A percentile compares a stretch with the other conserved stretches of the same genome.
Conservation (phyloP, 805 yeast species). For the Candida tallmaniae region DNA sequence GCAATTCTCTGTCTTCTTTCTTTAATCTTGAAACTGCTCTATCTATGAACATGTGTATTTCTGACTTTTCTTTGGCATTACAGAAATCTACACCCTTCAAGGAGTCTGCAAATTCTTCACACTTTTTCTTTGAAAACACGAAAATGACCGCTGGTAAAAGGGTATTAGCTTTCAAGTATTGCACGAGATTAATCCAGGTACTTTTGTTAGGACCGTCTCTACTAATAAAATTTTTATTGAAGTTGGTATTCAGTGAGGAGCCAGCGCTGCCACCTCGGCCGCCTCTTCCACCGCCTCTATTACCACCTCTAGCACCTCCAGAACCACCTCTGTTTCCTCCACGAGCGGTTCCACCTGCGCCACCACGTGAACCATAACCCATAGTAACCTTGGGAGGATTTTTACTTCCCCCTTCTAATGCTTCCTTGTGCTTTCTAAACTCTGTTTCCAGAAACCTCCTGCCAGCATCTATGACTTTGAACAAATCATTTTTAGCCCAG, state of each 20-base stretch:
- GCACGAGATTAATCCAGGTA: conserved; percentile 73
- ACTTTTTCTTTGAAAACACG: conserved; percentile 88
- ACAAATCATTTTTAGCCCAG: conserved; percentile 74
- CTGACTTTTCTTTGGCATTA: conserved; percentile 80
- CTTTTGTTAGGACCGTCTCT: conserved; percentile 69
- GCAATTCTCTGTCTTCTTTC: conserved; percentile 88
- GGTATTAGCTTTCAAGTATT: conserved; percentile 58
- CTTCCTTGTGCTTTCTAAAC: conserved; percentile 56
- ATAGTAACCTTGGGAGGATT: conserved; percentile 31
- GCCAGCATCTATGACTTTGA: conserved; percentile 69
- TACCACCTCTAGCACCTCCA: conserved; percentile 40
- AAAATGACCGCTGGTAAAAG: conserved; percentile 90
- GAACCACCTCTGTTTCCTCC: conserved; percentile 36
- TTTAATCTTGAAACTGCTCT: conserved; percentile 82
- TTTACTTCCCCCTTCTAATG: conserved; percentile 40
- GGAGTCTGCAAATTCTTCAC: conserved; percentile 89
- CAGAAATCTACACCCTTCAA: conserved; percentile 73
- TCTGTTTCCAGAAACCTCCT: conserved; percentile 65
- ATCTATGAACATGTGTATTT: conserved; percentile 89
- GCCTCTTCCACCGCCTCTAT: conserved; percentile 38
- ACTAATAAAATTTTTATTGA: conserved; percentile 17
- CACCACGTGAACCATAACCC: conserved; percentile 39
- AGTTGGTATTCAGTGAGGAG: too few species aligned
- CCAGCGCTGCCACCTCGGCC: conserved; percentile 21
- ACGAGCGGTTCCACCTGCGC: conserved; percentile 41